phyloP scores from a whole-genome alignment of 148 eudicot genomes.

The Spergularia bocconei region DNA sequence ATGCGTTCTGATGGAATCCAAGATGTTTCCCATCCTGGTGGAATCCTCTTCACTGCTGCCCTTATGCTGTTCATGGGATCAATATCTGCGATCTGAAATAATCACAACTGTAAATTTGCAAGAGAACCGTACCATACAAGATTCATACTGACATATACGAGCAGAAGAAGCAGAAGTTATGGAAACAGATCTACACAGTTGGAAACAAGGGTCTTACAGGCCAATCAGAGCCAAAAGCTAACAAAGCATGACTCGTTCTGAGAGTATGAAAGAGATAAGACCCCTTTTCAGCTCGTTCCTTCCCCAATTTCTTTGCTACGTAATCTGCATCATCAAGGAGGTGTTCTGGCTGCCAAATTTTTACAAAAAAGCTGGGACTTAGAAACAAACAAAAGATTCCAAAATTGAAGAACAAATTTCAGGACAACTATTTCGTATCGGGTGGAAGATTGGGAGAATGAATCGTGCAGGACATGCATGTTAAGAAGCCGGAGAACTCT shows the following conservation, averaged over 20 bases:
- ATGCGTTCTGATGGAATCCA: slow-evolving; percentile 88
- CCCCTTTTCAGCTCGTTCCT: slow-evolving; percentile 69
- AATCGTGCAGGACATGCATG: no score
- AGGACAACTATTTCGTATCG: no score
- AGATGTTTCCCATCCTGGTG: slow-evolving; percentile 62
- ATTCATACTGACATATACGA: not conserved
- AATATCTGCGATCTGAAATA: slow-evolving; percentile 72
- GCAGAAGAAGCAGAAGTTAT: not conserved
- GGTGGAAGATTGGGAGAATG: no score
- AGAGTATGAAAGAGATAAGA: slow-evolving; percentile 81
- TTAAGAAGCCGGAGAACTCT: not conserved
- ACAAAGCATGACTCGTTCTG: slow-evolving; percentile 40
- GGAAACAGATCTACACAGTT: not conserved
- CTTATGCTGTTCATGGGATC: slow-evolving; percentile 74
- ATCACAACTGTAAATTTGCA: not conserved
- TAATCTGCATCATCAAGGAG: slow-evolving; percentile 80
- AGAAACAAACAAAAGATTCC: not conserved
- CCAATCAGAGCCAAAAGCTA: slow-evolving; percentile 99
- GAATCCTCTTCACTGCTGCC: slow-evolving; percentile 78
- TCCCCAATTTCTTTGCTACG: slow-evolving; percentile 75
- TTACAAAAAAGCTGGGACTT: slow-evolving; percentile 2
- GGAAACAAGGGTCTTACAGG: slow-evolving; percentile 54
- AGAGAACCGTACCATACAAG: not conserved
- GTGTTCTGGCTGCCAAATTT: slow-evolving; percentile 78
- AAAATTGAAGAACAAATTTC: no score